Base-by-base conservation (phyloP, 2,329 filamentous ascomycete genomes). In the Claviceps citrina region DNA sequence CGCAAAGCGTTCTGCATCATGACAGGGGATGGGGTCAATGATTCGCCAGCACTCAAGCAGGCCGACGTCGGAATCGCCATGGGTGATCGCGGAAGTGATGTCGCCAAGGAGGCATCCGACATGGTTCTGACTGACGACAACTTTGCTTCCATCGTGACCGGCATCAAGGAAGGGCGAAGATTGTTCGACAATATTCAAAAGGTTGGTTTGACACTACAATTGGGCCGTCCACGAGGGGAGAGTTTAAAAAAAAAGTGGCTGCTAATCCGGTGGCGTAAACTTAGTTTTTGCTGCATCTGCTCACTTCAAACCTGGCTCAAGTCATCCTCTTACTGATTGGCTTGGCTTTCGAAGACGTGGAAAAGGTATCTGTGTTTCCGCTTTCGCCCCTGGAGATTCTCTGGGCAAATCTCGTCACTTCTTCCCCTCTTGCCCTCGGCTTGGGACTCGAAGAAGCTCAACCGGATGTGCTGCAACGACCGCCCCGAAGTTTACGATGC, bases 71-170 rank as follows among this genome's bases (percentile, higher is more conserved):
- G 80, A 51, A 84, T 84, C 47, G 79, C 79, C 46, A 84, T 84
- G 79, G 78, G 79, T 36, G 64, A 75, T 46, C 68, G 76, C 31
- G 80, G 80, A 13, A 80, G 74, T 33, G 80, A 84, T 52, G 79
- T 84, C 8, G 79, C 80, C 45, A 84, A 83, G 51, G 78, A 91
- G 59, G 84, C 84, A 3, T 81, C 83, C 1, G 84, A 93, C 53
- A 91, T 93, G 70, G 83, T 93, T 27, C 65, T 93, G 31, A 86
- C 83, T 0, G 84, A 91, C 54, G 84, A 91, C 58, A 87, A 93
- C 60, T 93, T 93, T 54, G 82, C 84, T 9, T 85, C 80, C 22
- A 84, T 83, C 41, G 69, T 83, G 31, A 78, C 74, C n/a, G 78
- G 75, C 26, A 76, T 84, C 34, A 72, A 79, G 53, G 78, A 83